Base-by-base conservation (phyloP, 805 yeast species). In the Cyberlindnera japonica region DNA sequence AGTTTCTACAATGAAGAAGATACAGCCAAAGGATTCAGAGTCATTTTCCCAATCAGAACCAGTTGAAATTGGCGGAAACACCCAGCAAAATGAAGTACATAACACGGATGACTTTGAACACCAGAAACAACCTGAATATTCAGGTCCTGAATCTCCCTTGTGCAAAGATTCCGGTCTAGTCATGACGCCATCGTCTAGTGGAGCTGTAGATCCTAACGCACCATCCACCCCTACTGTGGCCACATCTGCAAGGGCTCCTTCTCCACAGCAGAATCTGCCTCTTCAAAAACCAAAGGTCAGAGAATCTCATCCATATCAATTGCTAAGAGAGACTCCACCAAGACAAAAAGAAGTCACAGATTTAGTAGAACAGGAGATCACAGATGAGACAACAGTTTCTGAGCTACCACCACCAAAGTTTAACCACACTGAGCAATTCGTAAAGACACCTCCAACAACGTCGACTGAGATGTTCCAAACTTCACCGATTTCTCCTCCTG, bases 281-380 rank as follows among this genome's bases (percentile, higher is more conserved):
- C n/a, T 17, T 3, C 25, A 24, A 7, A 31, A n/a, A 19, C n/a
- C 17, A 5, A 20, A 21, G 14, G 8, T 6, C 33, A 38, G 38
- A 21, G 11, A 10, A 1, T 22, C 33, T 15, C 55, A 51, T 38
- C 55, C 55, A n/a, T 51, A 51, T 17, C 36, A 35, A 16, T 17
- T 23, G 18, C 35, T 50, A 12, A 49, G 27, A 22, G 18, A 19
- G 8, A 37, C 50, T 22, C 51, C 53, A 25, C 45, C 54, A 21
- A 33, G 20, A 15, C 14, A 23, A 8, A 9, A 13, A 11, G 33
- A n/a, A n/a, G n/a, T n/a, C n/a, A n/a, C n/a, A n/a, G n/a, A n/a
- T n/a, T n/a, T n/a, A n/a, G n/a, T n/a, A n/a, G n/a, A n/a, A n/a
- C n/a, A n/a, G n/a, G n/a, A n/a, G n/a, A n/a, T n/a, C n/a, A n/a